Percentiles rank a stretch among this genome's conserved stretches.
These are phyloP conservation scores for Colletotrichum sp. DNA, from an alignment of 2,329 filamentous ascomycete genomes.

Conservation along the genomic window DNA sequence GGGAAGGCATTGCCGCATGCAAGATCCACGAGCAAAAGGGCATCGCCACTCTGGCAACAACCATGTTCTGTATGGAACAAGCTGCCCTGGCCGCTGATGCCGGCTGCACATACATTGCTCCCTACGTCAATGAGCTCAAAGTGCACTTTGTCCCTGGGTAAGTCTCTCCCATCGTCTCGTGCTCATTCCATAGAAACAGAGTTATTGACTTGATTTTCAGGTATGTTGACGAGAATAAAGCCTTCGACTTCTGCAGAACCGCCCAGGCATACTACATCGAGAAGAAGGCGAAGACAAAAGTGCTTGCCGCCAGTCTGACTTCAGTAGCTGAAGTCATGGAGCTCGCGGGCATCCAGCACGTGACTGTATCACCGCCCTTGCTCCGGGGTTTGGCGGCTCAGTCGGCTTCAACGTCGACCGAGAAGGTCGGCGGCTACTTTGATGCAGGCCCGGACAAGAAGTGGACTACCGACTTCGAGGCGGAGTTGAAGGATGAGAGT, in stretches of 20 bases:
- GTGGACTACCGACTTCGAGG: slow-evolving; percentile 10
- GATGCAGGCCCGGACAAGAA: slow-evolving; percentile 32
- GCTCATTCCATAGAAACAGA: not conserved
- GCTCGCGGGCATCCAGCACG: slow-evolving; percentile 61
- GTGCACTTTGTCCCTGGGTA: slow-evolving; percentile 63
- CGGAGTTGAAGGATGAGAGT: slow-evolving; percentile 44
- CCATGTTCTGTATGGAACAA: slow-evolving; percentile 67
- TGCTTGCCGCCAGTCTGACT: slow-evolving; percentile 63
- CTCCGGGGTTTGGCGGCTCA: slow-evolving; percentile 50
- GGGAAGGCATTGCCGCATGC: slow-evolving; percentile 68
- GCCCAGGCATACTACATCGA: slow-evolving; percentile 58
- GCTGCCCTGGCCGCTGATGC: slow-evolving; percentile 62
- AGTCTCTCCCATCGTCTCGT: slow-evolving; percentile 12
- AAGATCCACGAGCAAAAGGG: slow-evolving; percentile 55
- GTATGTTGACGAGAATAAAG: slow-evolving; percentile 53
- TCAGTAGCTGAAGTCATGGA: slow-evolving; percentile 62
- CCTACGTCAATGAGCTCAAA: slow-evolving; percentile 69
- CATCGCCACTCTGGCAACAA: slow-evolving; percentile 66
- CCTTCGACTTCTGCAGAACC: slow-evolving; percentile 54
- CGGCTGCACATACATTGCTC: slow-evolving; percentile 66
- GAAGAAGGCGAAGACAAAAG: slow-evolving; percentile 47
- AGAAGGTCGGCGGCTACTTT: slow-evolving; percentile 34
- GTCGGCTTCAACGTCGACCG: slow-evolving; percentile 33
- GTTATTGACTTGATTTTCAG: slow-evolving; percentile 30
- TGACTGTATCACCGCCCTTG: slow-evolving; percentile 62